Base-by-base conservation (phyloP, 108 stramenopile genomes). In the Cyclotella baltica region DNA sequence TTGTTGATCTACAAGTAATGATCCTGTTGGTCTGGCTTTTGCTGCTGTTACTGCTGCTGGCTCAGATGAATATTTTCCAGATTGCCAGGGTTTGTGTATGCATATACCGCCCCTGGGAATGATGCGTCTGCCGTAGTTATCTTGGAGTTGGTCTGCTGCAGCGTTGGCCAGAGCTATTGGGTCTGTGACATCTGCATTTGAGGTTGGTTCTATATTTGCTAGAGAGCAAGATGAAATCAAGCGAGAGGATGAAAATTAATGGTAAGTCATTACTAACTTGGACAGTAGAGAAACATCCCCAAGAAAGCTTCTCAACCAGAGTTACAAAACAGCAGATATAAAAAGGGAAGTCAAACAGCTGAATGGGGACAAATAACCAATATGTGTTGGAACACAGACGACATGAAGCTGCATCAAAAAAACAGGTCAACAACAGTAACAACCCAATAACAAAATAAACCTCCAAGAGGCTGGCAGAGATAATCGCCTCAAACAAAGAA, bases 51-150 rank as follows among this genome's bases (percentile, higher is more conserved):
- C 23, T n/a, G 34, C 6, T 11, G 68, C n/a, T 4, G 25, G 22
- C 0, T 29, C 3, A 8, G 69, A 37, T 33, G 22, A 48, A 37
- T 18, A 31, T 15, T 36, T 47, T 30, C 11, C 15, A 15, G 40
- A 38, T 0, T 8, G 37, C 36, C n/a, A n/a, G n/a, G 80, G 80
- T 38, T 65, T 67, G 47, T 80, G 80, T 31, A 80, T 58, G 35
- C 80, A 80, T 22, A 80, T 25, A 36, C 80, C 80, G 36, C 80
- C 80, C 52, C 80, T 43, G 9, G 80, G 80, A 48, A 75, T 81
- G 55, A 43, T 5, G 3, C 73, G 67, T 16, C 43, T 62, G 4
- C 68, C 80, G 55, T 68, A 73, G 35, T 61, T 73, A 63, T 68
- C 67, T 62, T 70, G 61, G 33, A 70, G 37, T n/a, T 70, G 52